Base-by-base conservation (phyloP, 441 rosid genomes). In the Syzygium malaccense region DNA sequence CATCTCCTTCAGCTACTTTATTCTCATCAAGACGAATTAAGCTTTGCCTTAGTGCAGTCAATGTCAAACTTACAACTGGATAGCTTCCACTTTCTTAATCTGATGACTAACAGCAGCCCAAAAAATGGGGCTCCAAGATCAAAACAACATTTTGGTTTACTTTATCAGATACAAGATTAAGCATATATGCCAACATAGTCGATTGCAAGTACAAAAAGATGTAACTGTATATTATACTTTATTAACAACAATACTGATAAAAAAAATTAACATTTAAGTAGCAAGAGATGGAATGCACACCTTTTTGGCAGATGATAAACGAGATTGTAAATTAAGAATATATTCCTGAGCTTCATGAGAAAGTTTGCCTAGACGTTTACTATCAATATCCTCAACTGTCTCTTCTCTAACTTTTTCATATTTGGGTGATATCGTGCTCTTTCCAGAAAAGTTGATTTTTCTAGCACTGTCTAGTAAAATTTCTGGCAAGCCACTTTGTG, bases 311-410 rank as follows among this genome's bases (percentile, higher is more conserved):
- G 94, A 93, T 89, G 96, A 93, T 90, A 97, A 93, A 19, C 89
- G 95, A 51, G 98, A 94, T 90, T 95, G 95, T 92, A 97, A 87
- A 87, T 93, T 93, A 90, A 95, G 91, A 90, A 97, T 94, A 89
- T 94, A 96, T 71, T 93, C 93, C 79, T 92, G 92, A 92, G 94
- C 96, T 94, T 95, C 99, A 87, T 89, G 91, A 53, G 99, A 90
- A 89, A 96, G 87, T 90, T 93, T 92, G 48, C 97, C 96, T 18
- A 96, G 92, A 87, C 92, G 94, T 89, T 94, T 87, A 86, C 92
- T 71, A 60, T 89, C 92, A 87, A 92, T 66, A 62, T 88, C 92
- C 89, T 92, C 93, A 58, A 78, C 89, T 53, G 87, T 79, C 45
- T 93, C 91, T 85, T 92, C 93, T 54, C 49, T 55, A 55, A 41